phyloP scores from a whole-genome alignment of 208 protist species.

The Kentomonas sorsogonicus region DNA sequence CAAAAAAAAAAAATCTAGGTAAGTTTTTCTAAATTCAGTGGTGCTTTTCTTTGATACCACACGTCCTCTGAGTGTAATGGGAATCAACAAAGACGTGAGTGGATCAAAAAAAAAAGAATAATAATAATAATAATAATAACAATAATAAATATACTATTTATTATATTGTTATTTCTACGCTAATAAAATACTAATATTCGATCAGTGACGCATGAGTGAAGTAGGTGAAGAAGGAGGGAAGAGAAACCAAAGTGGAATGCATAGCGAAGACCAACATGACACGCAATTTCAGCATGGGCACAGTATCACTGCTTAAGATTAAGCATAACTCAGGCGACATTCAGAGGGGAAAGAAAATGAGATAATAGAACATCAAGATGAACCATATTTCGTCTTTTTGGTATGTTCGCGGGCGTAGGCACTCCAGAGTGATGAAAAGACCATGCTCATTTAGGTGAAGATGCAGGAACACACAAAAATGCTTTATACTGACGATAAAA shows the following conservation, averaged over 20 bases:
- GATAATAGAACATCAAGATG: neutral
- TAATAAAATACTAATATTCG: too few species aligned
- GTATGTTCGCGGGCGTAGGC: too few species aligned
- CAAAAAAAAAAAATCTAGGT: conserved; percentile 1
- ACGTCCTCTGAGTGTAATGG: too few species aligned
- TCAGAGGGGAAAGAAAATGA: neutral
- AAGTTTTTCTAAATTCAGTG: neutral
- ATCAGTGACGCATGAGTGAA: too few species aligned
- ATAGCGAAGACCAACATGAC: too few species aligned
- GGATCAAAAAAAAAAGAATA: conserved; percentile 13
- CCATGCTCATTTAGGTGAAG: too few species aligned
- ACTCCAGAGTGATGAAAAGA: too few species aligned
- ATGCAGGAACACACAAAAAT: too few species aligned
- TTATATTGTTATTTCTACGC: neutral
- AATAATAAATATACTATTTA: conserved; percentile 8
- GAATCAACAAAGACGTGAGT: conserved; percentile 7
- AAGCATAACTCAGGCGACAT: too few species aligned
- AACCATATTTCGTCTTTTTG: neutral
- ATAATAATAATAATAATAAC: conserved; percentile 11
- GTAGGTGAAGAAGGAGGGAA: neutral
- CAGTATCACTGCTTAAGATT: too few species aligned
- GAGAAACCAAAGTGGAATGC: neutral
- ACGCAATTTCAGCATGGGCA: too few species aligned
- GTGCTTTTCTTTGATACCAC: neutral
- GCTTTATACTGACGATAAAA: too few species aligned